Base-by-base conservation (phyloP, 805 yeast species). In the Lachancea nothofagi region DNA sequence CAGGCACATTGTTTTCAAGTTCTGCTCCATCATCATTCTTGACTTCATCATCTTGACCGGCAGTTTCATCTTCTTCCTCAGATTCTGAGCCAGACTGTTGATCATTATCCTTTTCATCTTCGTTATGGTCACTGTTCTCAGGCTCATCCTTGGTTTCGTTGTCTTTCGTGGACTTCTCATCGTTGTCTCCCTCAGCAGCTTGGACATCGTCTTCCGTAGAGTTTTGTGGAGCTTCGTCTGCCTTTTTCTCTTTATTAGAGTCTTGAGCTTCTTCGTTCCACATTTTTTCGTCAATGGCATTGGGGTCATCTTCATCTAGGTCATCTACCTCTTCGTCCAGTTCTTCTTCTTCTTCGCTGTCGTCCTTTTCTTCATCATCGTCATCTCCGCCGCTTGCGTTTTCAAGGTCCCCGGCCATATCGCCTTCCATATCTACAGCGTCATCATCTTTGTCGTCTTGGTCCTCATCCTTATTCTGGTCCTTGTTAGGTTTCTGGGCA, bases 281-380 rank as follows among this genome's bases (percentile, higher is more conserved):
- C 96, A 87, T 87, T 64, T 87, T 90, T 49, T 90, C 97, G 59
- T 90, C 97, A 36, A 90, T 78, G 3, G 96, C 95, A 62, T 88
- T 86, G 2, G 96, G 96, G 69, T 89, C 97, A 47, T 83, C 69
- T 41, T 87, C 95, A 58, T 85, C 95, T 23, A 90, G 65, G 53
- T 89, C 85, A 48, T 90, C 97, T 29, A 88, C 72, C 55, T 88
- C 90, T 48, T 89, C 96, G 55, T 89, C 96, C 40, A 85, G 54
- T 2, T 85, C 94, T 33, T 83, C 81, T 5, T 80, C 77, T 0
- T 77, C 79, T 3, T 78, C 77, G 5, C 77, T 77, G 2, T 73
- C 73, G 1, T 69, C 69, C 3, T 62, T 66, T 1, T 70, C 71
- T 1, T 70, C 72, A 13, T 70, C 72, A 13, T 70, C 67, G 13